Base-by-base conservation (phyloP, 1,139 yeast species). In the Hansenula lynferdii region DNA sequence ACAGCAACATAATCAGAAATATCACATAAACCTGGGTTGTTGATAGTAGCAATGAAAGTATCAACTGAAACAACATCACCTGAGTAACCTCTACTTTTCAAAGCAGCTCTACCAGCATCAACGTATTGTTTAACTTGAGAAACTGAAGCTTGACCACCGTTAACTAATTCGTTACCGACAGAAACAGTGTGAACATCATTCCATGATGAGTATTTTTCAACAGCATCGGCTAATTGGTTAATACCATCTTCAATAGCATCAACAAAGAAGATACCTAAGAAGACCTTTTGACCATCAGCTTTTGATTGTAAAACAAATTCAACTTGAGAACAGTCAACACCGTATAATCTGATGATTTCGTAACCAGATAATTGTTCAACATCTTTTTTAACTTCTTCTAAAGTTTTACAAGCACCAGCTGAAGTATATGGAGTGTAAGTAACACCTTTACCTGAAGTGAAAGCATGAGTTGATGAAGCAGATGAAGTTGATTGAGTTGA, bases 281-380 rank as follows among this genome's bases (percentile, higher is more conserved):
- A 82, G 49, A 84, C 54, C 64, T 82, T 76, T 69, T 84, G 94
- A 56, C 59, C 52, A 25, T 69, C 48, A 43, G 70, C 60, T 69
- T 81, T 80, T 52, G 79, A 81, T 53, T 77, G 69, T 56, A 82
- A 64, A 47, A 82, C 92, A 57, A 75, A 75, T 50, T 67, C 75
- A 53, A 82, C 89, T 66, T 84, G 92, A 69, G 67, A 62, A 73
- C 95, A 84, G 70, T 84, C 95, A 53, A 79, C 85, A 68, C 87
- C 89, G 70, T 84, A 84, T 49, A 84, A 68, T 80, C 95, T 81
- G 61, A 85, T 76, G 51, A 79, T 50, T 48, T 69, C 71, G 67
- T 61, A 84, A 44, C 63, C 75, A 34, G 75, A 46, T 53, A 86
- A 69, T 45, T 61, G 44, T 34, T 72, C 67, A 39, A 86, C 56